Base-by-base conservation (phyloP, 169 alveolate species). In the Plasmodium billcollinsi region DNA sequence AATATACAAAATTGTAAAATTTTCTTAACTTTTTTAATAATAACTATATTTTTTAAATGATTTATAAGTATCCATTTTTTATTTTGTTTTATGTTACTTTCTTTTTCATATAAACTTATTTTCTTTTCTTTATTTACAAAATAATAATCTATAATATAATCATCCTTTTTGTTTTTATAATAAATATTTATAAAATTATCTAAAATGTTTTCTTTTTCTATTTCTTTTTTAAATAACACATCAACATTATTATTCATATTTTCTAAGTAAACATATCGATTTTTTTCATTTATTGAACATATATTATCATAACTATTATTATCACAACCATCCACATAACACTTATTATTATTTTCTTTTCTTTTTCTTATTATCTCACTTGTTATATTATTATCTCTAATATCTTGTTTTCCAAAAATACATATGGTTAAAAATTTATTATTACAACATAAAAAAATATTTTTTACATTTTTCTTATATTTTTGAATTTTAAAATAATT, bases 401-500 rank as follows among this genome's bases (percentile, higher is more conserved):
- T 69, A 14, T 63, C 83, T 62, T 69, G 54, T 47, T 61, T 83
- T 20, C 91, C 91, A 67, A 83, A 83, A 29, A 83, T 54, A 56
- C 91, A 83, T 56, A 83, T 20, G 24, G 91, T 83, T 50, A 83
- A 56, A 83, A 83, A 83, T 15, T 69, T 69, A 50, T 66, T 61
- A 49, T 61, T 83, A 69, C 91, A 83, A 63, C 85, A 83, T 29
- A 83, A 69, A 69, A 45, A 83, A 69, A 83, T 58, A 83, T 83
- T 83, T 63, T 83, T 83, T 50, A 83, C 83, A 61, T 83, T 83
- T 69, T 83, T 83, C 59, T 72, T 67, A 67, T 83, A 83, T 49
- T 58, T 83, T 26, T 66, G 74, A 54, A 83, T 83, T 63, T 83
- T 83, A 50, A 83, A 83, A 83, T 83, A 83, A 69, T 83, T 83